These are phyloP conservation scores for Globisporangium paroecandrum DNA, from an alignment of 352 stramenopile species.

Conservation along the genomic window DNA sequence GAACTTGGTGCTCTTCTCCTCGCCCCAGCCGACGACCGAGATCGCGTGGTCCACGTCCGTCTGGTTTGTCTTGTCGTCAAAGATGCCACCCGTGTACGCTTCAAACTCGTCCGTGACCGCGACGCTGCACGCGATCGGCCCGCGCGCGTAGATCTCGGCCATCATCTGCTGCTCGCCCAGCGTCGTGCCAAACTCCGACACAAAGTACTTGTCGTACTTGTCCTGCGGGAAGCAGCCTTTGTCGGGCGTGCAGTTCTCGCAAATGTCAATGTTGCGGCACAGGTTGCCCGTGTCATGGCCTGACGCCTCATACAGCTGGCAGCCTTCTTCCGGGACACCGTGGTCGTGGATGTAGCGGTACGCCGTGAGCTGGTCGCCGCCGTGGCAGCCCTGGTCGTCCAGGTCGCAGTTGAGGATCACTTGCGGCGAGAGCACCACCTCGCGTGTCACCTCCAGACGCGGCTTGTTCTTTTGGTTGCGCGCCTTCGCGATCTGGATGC, in stretches of 20 bases:
- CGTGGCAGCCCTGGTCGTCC: conserved; percentile 89
- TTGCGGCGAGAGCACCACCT: conserved; percentile 82
- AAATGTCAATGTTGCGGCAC: conserved; percentile 88
- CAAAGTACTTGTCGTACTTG: conserved; percentile 93
- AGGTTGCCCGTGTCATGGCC: conserved; percentile 87
- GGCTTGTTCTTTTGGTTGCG: conserved; percentile 46
- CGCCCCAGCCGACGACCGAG: conserved; percentile 95
- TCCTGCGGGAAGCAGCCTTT: conserved; percentile 88
- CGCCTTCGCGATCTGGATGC: conserved; percentile 80
- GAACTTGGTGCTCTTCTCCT: conserved; percentile 82
- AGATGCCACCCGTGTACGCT: conserved; percentile 93
- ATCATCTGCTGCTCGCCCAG: conserved; percentile 92
- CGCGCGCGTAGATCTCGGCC: conserved; percentile 95
- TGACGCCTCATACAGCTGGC: conserved; percentile 91
- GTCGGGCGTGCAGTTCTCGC: conserved; percentile 86
- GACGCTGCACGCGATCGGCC: conserved; percentile 92
- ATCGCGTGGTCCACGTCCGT: conserved; percentile 89
- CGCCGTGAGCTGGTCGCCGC: conserved; percentile 87
- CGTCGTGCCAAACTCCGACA: conserved; percentile 93
- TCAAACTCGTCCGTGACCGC: conserved; percentile 87
- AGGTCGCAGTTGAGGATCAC: conserved; percentile 88
- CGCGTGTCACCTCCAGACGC: conserved; percentile 60
- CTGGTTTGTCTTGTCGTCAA: conserved; percentile 87
- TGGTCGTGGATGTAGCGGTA: conserved; percentile 93
- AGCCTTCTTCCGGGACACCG: conserved; percentile 93